These are phyloP conservation scores for Termitomyces titanicus DNA, from an alignment of 768 basidiomycete genomes.

Conservation along the genomic window DNA sequence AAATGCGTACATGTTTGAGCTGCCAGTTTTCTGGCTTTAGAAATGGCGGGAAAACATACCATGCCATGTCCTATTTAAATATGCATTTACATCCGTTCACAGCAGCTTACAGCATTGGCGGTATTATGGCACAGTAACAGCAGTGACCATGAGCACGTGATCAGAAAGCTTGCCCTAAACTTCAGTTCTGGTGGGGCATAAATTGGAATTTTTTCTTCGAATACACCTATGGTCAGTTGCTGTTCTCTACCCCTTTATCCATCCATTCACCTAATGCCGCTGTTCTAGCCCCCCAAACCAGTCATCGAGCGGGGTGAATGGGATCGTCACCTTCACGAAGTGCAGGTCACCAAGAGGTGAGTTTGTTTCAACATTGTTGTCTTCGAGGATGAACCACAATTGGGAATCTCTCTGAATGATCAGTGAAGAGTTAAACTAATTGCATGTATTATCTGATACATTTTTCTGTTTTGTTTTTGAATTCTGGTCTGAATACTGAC, in stretches of 20 bases:
- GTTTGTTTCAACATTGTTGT: constrained; percentile 29
- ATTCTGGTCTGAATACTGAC: constrained; percentile 19
- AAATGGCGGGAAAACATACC: too few relatives aligned
- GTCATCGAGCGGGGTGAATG: constrained; percentile 79
- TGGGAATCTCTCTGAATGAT: constrained; percentile 99
- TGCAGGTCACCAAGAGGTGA: constrained; percentile 86
- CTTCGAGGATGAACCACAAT: constrained; percentile 63
- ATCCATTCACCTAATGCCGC: constrained; percentile 5
- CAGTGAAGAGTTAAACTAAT: constrained; percentile 61
- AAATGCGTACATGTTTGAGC: too few relatives aligned
- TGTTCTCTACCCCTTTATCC: background rate
- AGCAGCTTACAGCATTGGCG: too few relatives aligned
- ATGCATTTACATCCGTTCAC: too few relatives aligned
- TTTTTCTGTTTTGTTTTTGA: constrained; percentile 22
- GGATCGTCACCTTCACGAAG: constrained; percentile 79
- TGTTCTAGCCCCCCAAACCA: constrained; percentile 44
- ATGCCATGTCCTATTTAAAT: too few relatives aligned
- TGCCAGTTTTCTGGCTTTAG: too few relatives aligned
- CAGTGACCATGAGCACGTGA: background rate
- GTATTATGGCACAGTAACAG: too few relatives aligned
- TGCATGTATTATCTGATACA: constrained; percentile 90
- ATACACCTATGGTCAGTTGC: constrained; percentile 32
- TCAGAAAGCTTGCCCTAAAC: constrained; percentile 32
- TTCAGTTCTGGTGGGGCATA: constrained; percentile 18
- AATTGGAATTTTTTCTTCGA: constrained; percentile 20